Percentiles rank a stretch among this genome's conserved stretches.
phyloP scores from a whole-genome alignment of 2,329 filamentous ascomycete genomes.

The Coniosporium tulheliwenetii region DNA sequence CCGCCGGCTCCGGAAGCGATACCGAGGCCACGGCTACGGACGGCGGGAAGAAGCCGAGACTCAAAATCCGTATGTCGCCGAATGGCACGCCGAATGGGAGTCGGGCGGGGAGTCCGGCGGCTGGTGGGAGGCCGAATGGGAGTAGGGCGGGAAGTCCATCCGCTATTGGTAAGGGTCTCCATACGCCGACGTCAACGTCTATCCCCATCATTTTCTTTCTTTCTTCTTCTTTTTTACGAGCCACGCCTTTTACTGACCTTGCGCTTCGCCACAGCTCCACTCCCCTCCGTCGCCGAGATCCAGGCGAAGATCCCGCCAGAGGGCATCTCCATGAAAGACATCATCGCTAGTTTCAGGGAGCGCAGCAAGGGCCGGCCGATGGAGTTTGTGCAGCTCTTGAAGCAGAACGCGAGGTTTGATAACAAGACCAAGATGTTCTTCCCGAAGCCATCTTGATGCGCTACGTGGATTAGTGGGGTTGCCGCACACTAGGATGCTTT shows the following conservation, averaged over 20 bases:
- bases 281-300: slow-evolving; percentile 29
- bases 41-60: slow-evolving; percentile 40
- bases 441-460: background rate
- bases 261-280: slow-evolving; percentile 5
- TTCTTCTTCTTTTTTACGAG: slow-evolving; percentile 3
- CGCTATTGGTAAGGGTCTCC: background rate
- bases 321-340: slow-evolving; percentile 25
- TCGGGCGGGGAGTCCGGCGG: slow-evolving; percentile 1
- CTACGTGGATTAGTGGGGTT: too few species aligned
- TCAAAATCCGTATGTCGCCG: slow-evolving; percentile 34
- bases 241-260: slow-evolving; percentile 3
- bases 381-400: background rate
- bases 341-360: slow-evolving; percentile 25
- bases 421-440: background rate
- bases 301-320: slow-evolving; percentile 25
- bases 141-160: slow-evolving; percentile 14
- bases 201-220: slow-evolving; percentile 2
- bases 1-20: slow-evolving; percentile 51
- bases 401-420: background rate
- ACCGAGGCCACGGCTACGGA: slow-evolving; percentile 56
- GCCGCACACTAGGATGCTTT: too few species aligned
- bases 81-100: slow-evolving; percentile 12
- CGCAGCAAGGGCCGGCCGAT: slow-evolving; percentile 10
- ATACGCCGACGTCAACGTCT: too few species aligned
- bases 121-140: slow-evolving; percentile 11